Evolutionary conservation across 1,284 basidiomycete genomes (phyloP), one percentile per base, ranked within the genome.

Genomic region (Neotropicomus parvogracilis): DNA sequence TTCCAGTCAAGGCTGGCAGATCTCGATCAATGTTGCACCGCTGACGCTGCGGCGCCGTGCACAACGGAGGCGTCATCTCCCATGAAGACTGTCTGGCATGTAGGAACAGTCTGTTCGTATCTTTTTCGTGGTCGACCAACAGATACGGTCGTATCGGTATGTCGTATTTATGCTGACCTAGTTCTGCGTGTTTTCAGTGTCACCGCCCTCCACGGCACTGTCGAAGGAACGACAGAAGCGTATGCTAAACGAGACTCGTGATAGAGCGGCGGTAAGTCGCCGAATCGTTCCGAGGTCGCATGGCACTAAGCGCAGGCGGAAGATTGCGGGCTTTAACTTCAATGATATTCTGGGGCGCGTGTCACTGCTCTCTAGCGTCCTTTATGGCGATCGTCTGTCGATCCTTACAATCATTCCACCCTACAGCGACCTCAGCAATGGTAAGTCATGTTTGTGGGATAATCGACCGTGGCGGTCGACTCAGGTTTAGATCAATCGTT

Each of bases 11-110:
- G 16, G 26, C 35, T 31, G 29, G 33, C 35, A 31, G 46, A 56
- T 60, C 55, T 49, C 36, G 50, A 48, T 57, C 35, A 32, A 37
- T 39, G 32, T 28, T 34, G 28, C 26, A 8, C 14, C 47, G 50
- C 41, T 57, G 49, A 44, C 41, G 14, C 44, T 45, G 53, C 26
- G 33, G 33, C 55, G 58, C 53, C 55, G 40, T 40, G 24, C 16
- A 24, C 31, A 27, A 27, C 48, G 47, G 56, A 48, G 17, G 35
- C n/a, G 44, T 29, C 40, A 32, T 26, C 19, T 41, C 33, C 27
- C 16, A 19, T 43, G 35, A 37, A 42, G 17, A 33, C 13, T 6
- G 4, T 32, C 7, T 12, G 6, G 9, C 17, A 31, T n/a, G 19
- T 20, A 36, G 32, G 34, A 8, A 20, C 21, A 39, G 32, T 38